phyloP scores from a whole-genome alignment of 2,329 filamentous ascomycete genomes.

The Calonectria naviculata region DNA sequence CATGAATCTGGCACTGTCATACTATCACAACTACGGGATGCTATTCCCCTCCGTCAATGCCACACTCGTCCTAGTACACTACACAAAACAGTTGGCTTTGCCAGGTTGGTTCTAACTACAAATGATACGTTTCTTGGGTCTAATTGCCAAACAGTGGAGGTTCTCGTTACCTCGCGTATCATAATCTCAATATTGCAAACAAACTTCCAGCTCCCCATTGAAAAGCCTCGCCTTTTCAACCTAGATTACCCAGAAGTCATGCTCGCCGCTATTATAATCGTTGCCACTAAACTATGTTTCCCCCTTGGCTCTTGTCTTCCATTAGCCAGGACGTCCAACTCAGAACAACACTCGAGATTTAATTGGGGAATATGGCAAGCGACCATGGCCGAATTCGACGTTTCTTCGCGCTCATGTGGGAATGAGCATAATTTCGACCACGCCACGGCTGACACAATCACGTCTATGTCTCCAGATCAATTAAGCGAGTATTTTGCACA shows the following conservation, averaged over 20 bases:
- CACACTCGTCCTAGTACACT: constrained; percentile 74
- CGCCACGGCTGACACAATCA: constrained; percentile 71
- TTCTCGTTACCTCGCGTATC: constrained; percentile 49
- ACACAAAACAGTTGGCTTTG: constrained; percentile 77
- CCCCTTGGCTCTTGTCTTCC: constrained; percentile 73
- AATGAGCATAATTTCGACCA: constrained; percentile 54
- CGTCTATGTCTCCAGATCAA: constrained; percentile 68
- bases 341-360: constrained; percentile 50
- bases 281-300: constrained; percentile 83
- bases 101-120: constrained; percentile 66
- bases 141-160: constrained; percentile 65
- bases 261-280: constrained; percentile 76
- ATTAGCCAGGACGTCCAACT: constrained; percentile 37
- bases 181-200: constrained; percentile 64
- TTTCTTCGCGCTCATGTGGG: constrained; percentile 16
- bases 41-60: constrained; percentile 79
- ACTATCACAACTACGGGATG: constrained; percentile 76
- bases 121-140: constrained; percentile 1
- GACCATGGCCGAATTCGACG: constrained; percentile 50
- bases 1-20: constrained; percentile 71
- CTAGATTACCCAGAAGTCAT: constrained; percentile 80
- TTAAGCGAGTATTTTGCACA: constrained; percentile 73
- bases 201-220: constrained; percentile 61
- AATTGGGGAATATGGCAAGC: constrained; percentile 80
- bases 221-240: constrained; percentile 55